A percentile compares a stretch with the other conserved stretches of the same genome.
Evolutionary conservation across 257 asterid species (phyloP).

Genomic region (Solanum pinnatisectum): DNA sequence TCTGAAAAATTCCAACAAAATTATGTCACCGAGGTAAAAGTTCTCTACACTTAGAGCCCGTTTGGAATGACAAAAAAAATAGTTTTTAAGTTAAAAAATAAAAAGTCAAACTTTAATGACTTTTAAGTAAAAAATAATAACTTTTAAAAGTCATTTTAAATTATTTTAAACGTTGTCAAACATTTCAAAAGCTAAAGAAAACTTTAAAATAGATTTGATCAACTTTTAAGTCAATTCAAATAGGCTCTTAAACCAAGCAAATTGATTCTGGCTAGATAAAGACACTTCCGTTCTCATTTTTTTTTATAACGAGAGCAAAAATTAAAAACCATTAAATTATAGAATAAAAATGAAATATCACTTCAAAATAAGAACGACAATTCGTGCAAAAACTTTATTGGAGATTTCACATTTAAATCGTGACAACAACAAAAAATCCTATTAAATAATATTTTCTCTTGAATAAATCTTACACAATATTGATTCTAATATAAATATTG

Average conservation of each 20-base stretch:
- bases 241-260: too few relatives aligned
- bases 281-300: too few relatives aligned
- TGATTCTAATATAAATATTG: not conserved
- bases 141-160: too few relatives aligned
- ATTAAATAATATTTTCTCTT: not conserved
- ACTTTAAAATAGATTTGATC: fast-evolving
- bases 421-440: not conserved
- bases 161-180: too few relatives aligned
- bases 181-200: too few relatives aligned
- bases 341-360: not conserved
- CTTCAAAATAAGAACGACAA: not conserved
- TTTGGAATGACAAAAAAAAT: too few relatives aligned
- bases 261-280: too few relatives aligned
- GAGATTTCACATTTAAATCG: not conserved
- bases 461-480: not conserved
- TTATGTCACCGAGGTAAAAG: not conserved
- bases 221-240: too few relatives aligned
- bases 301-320: not conserved
- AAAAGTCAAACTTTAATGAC: too few relatives aligned
- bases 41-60: too few relatives aligned
- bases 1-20: not conserved
- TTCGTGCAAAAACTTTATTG: not conserved
- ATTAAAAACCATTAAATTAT: not conserved
- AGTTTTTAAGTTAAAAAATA: too few relatives aligned
- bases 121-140: too few relatives aligned